phyloP scores from a whole-genome alignment of 305 asterid species.

The Fraxinus nigra region DNA sequence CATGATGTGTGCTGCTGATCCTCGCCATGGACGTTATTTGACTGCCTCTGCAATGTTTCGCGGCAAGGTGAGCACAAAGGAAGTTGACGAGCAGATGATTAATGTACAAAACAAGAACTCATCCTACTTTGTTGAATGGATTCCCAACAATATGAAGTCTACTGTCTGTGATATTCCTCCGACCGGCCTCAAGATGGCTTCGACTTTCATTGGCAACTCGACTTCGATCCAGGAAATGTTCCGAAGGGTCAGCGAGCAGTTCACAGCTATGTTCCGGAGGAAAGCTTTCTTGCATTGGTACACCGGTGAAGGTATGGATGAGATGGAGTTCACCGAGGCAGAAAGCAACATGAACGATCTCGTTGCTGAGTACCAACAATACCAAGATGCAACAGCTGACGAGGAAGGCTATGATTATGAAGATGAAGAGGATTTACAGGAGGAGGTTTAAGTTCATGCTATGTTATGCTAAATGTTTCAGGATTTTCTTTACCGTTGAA shows the following conservation, averaged over 20 bases:
- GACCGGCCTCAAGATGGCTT: constrained; percentile 61
- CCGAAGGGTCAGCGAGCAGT: constrained; percentile 57
- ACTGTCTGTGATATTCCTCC: constrained; percentile 66
- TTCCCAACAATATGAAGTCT: constrained; percentile 58
- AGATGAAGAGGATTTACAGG: constrained; percentile 33
- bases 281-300: constrained; percentile 74
- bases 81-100: constrained; percentile 52
- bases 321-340: constrained; percentile 64
- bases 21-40: constrained; percentile 44
- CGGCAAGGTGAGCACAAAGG: constrained; percentile 54
- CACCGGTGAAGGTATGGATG: constrained; percentile 70
- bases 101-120: constrained; percentile 55
- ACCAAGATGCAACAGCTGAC: constrained; percentile 61
- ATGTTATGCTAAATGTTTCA: neutral
- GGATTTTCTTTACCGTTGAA: neutral
- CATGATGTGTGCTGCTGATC: constrained; percentile 65
- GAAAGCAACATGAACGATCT: constrained; percentile 66
- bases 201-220: constrained; percentile 60
- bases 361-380: constrained; percentile 62
- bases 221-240: constrained; percentile 65
- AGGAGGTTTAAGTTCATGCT: neutral
- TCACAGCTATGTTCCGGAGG: constrained; percentile 66
- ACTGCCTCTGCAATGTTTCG: constrained; percentile 53
- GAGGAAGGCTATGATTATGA: constrained; percentile 48
- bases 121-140: constrained; percentile 60